Evolutionary conservation across 108 stramenopile species (phyloP).

Genomic region (Fragilaria radians): DNA sequence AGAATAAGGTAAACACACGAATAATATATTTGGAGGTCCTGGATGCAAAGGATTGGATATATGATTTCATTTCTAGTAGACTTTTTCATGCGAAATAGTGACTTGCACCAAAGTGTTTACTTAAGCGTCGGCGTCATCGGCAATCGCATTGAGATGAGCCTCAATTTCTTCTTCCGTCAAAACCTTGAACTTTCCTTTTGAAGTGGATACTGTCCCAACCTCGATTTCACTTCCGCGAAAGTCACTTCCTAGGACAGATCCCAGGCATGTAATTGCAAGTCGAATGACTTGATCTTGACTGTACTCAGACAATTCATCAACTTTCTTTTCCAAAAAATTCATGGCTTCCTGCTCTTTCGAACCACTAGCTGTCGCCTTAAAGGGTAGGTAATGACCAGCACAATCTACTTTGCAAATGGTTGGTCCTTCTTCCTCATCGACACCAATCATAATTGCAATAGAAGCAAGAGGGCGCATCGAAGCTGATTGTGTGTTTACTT

Average conservation of each 20-base stretch:
- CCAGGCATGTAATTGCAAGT: constrained; percentile 90
- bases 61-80: too few relatives aligned
- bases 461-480: constrained; percentile 87
- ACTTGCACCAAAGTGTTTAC: too few relatives aligned
- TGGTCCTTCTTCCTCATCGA: constrained; percentile 97
- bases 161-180: constrained; percentile 95
- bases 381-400: constrained; percentile 96
- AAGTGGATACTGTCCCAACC: constrained; percentile 79
- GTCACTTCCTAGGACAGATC: constrained; percentile 91
- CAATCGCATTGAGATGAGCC: constrained; percentile 93
- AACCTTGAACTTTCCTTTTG: constrained; percentile 62
- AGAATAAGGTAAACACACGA: constrained; percentile 2
- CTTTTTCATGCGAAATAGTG: too few relatives aligned
- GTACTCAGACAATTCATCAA: constrained; percentile 58
- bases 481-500: constrained; percentile 97
- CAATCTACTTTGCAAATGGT: constrained; percentile 96
- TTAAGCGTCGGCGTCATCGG: constrained; percentile 93
- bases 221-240: constrained; percentile 96
- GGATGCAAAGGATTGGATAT: too few relatives aligned
- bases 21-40: neutral
- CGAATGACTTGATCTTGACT: constrained; percentile 59
- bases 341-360: constrained; percentile 97
- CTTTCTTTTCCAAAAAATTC: constrained; percentile 97
- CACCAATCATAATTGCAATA: constrained; percentile 85
- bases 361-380: constrained; percentile 89